These are phyloP conservation scores for Seiridium unicorne DNA, from an alignment of 2,329 filamentous ascomycete genomes.

Conservation along the genomic window DNA sequence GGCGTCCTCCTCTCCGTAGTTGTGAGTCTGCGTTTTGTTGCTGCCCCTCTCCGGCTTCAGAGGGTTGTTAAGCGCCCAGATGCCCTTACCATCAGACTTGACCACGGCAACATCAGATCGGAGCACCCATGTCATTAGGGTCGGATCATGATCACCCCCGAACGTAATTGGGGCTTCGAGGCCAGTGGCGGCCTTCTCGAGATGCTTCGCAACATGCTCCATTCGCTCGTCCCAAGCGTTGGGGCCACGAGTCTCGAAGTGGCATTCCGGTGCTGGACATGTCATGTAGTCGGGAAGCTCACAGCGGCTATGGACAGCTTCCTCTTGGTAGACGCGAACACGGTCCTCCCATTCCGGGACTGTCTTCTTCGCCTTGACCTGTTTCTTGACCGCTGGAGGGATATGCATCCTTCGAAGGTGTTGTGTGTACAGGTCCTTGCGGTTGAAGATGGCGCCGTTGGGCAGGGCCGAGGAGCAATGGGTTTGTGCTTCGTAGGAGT, in stretches of 20 bases:
- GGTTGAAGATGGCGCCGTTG: constrained; percentile 72
- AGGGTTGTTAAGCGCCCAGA: constrained; percentile 26
- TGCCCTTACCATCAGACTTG: constrained; percentile 18
- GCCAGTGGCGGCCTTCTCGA: constrained; percentile 54
- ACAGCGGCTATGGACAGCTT: constrained; percentile 60
- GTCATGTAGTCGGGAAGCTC: constrained; percentile 56
- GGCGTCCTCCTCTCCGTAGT: constrained; percentile 18
- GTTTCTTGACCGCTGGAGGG: constrained; percentile 40
- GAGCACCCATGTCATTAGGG: constrained; percentile 27
- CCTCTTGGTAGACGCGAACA: constrained; percentile 53
- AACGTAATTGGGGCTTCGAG: constrained; percentile 25
- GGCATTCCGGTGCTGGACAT: constrained; percentile 65
- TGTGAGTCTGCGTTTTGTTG: constrained; percentile 9
- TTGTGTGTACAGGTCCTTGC: constrained; percentile 88
- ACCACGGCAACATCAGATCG: constrained; percentile 27
- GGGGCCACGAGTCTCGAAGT: constrained; percentile 54
- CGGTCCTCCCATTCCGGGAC: constrained; percentile 46
- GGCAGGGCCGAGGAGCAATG: constrained; percentile 28
- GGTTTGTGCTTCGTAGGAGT: constrained; percentile 10
- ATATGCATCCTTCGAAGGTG: constrained; percentile 85
- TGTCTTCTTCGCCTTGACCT: constrained; percentile 33
- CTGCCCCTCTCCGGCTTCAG: constrained; percentile 18
- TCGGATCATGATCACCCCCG: constrained; percentile 23
- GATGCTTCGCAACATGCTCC: constrained; percentile 83
- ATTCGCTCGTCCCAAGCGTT: constrained; percentile 77